Evolutionary conservation across 2,329 filamentous ascomycete genomes (phyloP).

Genomic region (Aspergillus neotritici): DNA sequence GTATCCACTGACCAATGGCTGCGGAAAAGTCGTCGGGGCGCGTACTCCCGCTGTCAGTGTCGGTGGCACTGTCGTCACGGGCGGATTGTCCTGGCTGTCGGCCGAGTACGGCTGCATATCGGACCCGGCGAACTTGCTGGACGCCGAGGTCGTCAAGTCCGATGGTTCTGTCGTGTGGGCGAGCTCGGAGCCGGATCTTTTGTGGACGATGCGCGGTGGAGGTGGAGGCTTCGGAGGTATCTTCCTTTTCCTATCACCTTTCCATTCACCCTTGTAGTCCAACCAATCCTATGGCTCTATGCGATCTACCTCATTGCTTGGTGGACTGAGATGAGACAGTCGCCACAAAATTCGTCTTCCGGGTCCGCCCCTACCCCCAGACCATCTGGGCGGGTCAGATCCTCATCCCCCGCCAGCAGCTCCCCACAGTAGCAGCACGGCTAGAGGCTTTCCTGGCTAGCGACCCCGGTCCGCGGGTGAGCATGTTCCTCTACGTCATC

Average conservation of each 20-base stretch:
- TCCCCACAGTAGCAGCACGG: slow-evolving; percentile 3
- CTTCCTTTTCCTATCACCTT: too few species aligned
- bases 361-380: slow-evolving; percentile 9
- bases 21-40: slow-evolving; percentile 26
- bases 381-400: slow-evolving; percentile 12
- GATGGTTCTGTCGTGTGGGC: slow-evolving; percentile 38
- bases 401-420: slow-evolving; percentile 8
- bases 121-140: slow-evolving; percentile 39
- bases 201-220: slow-evolving; percentile 40
- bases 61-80: slow-evolving; percentile 32
- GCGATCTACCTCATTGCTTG: too few species aligned
- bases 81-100: slow-evolving; percentile 38
- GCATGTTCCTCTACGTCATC: slow-evolving; percentile 12
- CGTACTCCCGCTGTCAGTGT: slow-evolving; percentile 38
- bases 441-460: slow-evolving; percentile 2
- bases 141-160: slow-evolving; percentile 34
- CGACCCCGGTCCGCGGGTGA: slow-evolving; percentile 4
- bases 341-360: slow-evolving; percentile 1
- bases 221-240: slow-evolving; percentile 27
- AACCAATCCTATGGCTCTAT: too few species aligned
- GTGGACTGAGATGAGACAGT: slow-evolving; percentile 3
- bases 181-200: slow-evolving; percentile 34
- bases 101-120: slow-evolving; percentile 34
- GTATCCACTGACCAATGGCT: background rate
- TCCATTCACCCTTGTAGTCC: too few species aligned